Percentiles rank a stretch among this genome's conserved stretches.
Conservation (phyloP, 2,329 filamentous ascomycete species). For the Fusarium sp. region DNA sequence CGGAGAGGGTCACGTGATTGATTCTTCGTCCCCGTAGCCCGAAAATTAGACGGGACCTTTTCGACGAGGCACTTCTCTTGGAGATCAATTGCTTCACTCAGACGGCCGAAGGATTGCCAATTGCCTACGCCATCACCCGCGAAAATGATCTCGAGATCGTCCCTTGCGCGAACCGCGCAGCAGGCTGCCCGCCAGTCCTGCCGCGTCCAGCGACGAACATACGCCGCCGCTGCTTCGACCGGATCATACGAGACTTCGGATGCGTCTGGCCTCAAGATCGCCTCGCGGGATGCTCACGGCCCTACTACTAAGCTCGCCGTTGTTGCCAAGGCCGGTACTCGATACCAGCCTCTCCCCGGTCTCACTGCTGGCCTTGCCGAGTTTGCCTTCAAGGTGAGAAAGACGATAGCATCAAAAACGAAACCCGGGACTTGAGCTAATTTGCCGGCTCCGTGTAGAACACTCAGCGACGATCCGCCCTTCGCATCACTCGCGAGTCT, state of each 20-base stretch:
- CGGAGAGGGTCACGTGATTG: constrained; percentile 52
- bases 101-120: constrained; percentile 61
- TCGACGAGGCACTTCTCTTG: constrained; percentile 57
- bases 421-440: constrained; percentile 56
- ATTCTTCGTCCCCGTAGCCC: constrained; percentile 47
- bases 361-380: constrained; percentile 90
- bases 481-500: constrained; percentile 93
- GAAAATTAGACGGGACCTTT: constrained; percentile 60
- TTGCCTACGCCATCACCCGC: constrained; percentile 66
- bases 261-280: constrained; percentile 89
- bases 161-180: constrained; percentile 68
- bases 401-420: constrained; percentile 20
- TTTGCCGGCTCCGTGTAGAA: constrained; percentile 67
- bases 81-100: constrained; percentile 53
- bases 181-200: constrained; percentile 67
- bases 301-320: constrained; percentile 91
- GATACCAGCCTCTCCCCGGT: constrained; percentile 91
- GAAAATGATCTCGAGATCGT: constrained; percentile 72
- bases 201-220: constrained; percentile 67
- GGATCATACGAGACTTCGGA: constrained; percentile 91
- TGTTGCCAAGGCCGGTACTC: constrained; percentile 92
- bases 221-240: constrained; percentile 70
- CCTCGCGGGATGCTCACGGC: constrained; percentile 87
- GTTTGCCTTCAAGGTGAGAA: constrained; percentile 92
- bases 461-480: constrained; percentile 86